Conservation (phyloP, 805 yeast species). For the Metschnikowia vanudenii region DNA sequence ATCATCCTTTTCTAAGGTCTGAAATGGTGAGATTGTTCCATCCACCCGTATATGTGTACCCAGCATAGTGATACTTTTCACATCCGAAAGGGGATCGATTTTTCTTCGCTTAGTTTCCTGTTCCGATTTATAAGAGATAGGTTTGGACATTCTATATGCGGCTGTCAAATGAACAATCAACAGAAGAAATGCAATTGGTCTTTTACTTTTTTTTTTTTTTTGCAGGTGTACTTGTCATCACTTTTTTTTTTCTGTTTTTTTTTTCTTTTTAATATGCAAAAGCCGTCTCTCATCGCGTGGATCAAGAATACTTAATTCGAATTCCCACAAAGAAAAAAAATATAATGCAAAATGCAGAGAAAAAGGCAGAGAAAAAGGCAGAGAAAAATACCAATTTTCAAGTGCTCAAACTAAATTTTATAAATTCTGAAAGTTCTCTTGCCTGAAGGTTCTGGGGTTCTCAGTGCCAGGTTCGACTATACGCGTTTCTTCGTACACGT, state of each 20-base stretch:
- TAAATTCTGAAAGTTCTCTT: too few relatives aligned
- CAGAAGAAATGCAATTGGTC: too few relatives aligned
- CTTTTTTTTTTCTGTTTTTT: neutral
- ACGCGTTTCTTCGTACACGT: too few relatives aligned
- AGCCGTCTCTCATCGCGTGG: neutral
- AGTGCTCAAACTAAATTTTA: too few relatives aligned
- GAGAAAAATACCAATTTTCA: too few relatives aligned
- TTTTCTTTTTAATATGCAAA: neutral
- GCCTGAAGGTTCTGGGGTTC: too few relatives aligned
- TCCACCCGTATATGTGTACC: slow-evolving; percentile 13
- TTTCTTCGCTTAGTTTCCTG: slow-evolving; percentile 14
- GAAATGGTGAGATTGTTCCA: slow-evolving; percentile 15
- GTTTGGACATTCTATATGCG: neutral
- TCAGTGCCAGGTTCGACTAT: too few relatives aligned
- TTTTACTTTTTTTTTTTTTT: neutral
- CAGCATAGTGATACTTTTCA: neutral
- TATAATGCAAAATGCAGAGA: too few relatives aligned
- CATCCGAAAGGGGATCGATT: neutral
- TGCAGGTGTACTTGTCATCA: neutral
- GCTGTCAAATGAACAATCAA: too few relatives aligned
- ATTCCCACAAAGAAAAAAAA: too few relatives aligned
- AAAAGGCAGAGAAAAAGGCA: too few relatives aligned
- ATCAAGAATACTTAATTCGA: neutral
- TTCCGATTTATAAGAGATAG: slow-evolving; percentile 3
- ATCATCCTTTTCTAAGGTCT: neutral